phyloP scores from a whole-genome alignment of 164 flowering plant genomes.

The Houttuynia cordata region DNA sequence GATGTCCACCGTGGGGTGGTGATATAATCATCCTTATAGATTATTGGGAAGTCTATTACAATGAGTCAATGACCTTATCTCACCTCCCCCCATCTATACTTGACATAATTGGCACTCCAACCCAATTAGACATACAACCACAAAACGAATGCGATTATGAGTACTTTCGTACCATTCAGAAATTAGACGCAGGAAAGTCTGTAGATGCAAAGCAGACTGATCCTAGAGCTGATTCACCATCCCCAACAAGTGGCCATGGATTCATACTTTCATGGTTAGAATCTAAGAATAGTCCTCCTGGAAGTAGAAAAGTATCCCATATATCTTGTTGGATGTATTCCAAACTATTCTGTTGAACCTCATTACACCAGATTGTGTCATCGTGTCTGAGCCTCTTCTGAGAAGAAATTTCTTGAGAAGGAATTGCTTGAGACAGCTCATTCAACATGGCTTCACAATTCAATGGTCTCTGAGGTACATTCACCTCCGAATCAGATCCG shows the following conservation, averaged over 20 bases:
- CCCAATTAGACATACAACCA: too few species aligned
- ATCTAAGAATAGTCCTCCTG: slow-evolving; percentile 1
- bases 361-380: background rate
- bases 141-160: too few species aligned
- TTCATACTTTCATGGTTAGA: slow-evolving; percentile 4
- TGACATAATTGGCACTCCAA: too few species aligned
- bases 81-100: too few species aligned
- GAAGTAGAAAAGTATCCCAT: background rate
- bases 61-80: too few species aligned
- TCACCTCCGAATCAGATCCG: slow-evolving; percentile 25
- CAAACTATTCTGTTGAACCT: slow-evolving; percentile 1
- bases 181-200: too few species aligned
- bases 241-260: background rate
- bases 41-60: too few species aligned
- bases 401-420: slow-evolving; percentile 10
- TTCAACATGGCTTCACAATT: background rate
- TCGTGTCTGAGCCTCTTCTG: slow-evolving; percentile 14
- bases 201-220: background rate
- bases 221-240: background rate
- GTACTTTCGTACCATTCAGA: too few species aligned
- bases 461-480: slow-evolving; percentile 1
- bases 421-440: background rate
- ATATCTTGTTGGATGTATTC: slow-evolving; percentile 2
- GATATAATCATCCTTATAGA: too few species aligned
- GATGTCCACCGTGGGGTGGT: too few species aligned